Conservation (phyloP, 2,329 filamentous ascomycete genomes). For the Lachnellula hyalina region DNA sequence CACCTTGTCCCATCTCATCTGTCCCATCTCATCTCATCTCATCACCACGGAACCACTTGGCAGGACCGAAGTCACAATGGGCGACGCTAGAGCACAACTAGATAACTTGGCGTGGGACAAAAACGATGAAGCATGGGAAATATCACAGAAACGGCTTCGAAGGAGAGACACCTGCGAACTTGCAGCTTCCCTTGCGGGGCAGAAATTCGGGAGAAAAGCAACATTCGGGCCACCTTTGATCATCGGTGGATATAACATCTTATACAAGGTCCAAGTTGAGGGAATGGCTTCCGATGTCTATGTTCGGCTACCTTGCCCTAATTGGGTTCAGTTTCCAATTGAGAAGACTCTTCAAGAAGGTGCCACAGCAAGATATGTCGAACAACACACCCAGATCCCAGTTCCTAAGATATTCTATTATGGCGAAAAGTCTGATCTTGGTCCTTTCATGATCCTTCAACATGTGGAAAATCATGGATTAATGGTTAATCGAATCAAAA, state of each 20-base stretch:
- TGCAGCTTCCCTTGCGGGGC: constrained; percentile 11
- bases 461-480: constrained; percentile 9
- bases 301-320: constrained; percentile 12
- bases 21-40: background rate
- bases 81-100: constrained; percentile 10
- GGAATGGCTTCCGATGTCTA: constrained; percentile 7
- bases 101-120: constrained; percentile 22
- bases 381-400: too few species aligned
- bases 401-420: too few species aligned
- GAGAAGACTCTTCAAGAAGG: constrained; percentile 15
- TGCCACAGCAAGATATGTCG: constrained; percentile 16
- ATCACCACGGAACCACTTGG: background rate
- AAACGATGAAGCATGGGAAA: constrained; percentile 17
- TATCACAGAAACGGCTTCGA: constrained; percentile 14
- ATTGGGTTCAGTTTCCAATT: constrained; percentile 10
- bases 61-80: constrained; percentile 2
- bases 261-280: constrained; percentile 20
- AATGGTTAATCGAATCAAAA: constrained; percentile 31
- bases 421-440: too few species aligned
- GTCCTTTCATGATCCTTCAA: too few species aligned
- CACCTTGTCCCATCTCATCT: background rate
- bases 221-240: constrained; percentile 13
- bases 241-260: constrained; percentile 19
- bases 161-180: constrained; percentile 2
- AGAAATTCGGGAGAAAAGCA: constrained; percentile 17